These are phyloP conservation scores for Xylogone sp. DNA, from an alignment of 2,329 filamentous ascomycete genomes.

Conservation along the genomic window DNA sequence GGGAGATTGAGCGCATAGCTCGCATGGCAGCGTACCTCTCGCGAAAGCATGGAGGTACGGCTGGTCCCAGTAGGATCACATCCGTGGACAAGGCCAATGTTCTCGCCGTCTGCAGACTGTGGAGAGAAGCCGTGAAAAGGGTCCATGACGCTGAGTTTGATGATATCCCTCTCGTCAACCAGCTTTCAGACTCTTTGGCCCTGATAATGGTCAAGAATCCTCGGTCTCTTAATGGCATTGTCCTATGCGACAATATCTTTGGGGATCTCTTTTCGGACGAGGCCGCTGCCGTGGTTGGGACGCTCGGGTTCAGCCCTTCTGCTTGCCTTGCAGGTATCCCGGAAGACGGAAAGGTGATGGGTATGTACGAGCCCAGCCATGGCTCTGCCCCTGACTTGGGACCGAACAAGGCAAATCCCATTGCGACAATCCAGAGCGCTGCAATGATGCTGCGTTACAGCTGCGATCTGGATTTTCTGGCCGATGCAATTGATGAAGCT, in stretches of 20 bases:
- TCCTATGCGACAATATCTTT: slow-evolving; percentile 22
- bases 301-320: slow-evolving; percentile 3
- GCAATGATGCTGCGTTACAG: slow-evolving; percentile 96
- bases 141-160: slow-evolving; percentile 18
- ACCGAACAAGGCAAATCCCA: slow-evolving; percentile 83
- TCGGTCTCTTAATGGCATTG: slow-evolving; percentile 17
- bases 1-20: slow-evolving; percentile 82
- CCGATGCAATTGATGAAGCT: slow-evolving; percentile 72
- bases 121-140: slow-evolving; percentile 15
- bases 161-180: slow-evolving; percentile 12
- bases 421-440: slow-evolving; percentile 85
- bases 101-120: slow-evolving; percentile 19
- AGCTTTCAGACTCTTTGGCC: slow-evolving; percentile 19
- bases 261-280: slow-evolving; percentile 24
- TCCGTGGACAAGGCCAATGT: slow-evolving; percentile 24
- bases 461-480: slow-evolving; percentile 70
- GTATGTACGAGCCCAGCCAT: slow-evolving; percentile 95
- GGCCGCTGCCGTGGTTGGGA: slow-evolving; percentile 14
- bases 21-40: slow-evolving; percentile 76
- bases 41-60: slow-evolving; percentile 64
- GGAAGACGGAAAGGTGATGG: slow-evolving; percentile 75
- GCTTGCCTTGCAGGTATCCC: slow-evolving; percentile 4
- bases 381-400: slow-evolving; percentile 89
- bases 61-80: slow-evolving; percentile 47
- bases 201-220: slow-evolving; percentile 17